A percentile compares a stretch with the other conserved stretches of the same genome.
These are phyloP conservation scores for Sutorius eximius DNA, from an alignment of 1,284 basidiomycete species.

Conservation along the genomic window DNA sequence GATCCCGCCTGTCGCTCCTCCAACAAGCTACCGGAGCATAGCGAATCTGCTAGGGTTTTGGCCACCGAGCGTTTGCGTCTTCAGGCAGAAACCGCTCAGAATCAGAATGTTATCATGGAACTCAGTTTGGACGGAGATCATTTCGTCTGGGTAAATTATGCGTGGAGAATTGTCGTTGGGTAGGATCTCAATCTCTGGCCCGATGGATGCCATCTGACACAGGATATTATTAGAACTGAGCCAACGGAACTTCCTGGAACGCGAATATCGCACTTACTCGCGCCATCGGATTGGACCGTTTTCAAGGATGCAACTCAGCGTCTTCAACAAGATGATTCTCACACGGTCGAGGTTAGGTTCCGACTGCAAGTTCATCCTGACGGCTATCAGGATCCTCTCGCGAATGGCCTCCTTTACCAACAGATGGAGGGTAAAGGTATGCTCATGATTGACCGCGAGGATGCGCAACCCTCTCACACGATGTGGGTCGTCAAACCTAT, in stretches of 20 bases:
- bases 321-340: constrained; percentile 88
- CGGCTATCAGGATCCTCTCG: constrained; percentile 50
- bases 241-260: constrained; percentile 79
- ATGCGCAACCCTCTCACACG: constrained; percentile 87
- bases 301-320: constrained; percentile 88
- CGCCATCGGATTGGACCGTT: constrained; percentile 80
- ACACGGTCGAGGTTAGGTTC: constrained; percentile 93
- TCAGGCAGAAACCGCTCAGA: constrained; percentile 90
- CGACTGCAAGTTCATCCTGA: constrained; percentile 73
- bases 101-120: constrained; percentile 94
- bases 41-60: constrained; percentile 73
- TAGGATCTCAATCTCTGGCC: constrained; percentile 41
- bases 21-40: constrained; percentile 51
- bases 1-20: constrained; percentile 37
- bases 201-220: constrained; percentile 11
- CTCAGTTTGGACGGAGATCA: constrained; percentile 92
- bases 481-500: constrained; percentile 99
- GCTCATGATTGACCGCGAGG: constrained; percentile 93
- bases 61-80: constrained; percentile 82
- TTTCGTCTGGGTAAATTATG: constrained; percentile 91
- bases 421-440: constrained; percentile 98
- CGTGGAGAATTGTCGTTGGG: constrained; percentile 93
- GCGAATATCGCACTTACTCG: constrained; percentile 81
- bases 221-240: constrained; percentile 60
- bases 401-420: constrained; percentile 65